A percentile compares a stretch with the other conserved stretches of the same genome.
Conservation (phyloP, 768 basidiomycete species). For the Infundibulicybe gibba region DNA sequence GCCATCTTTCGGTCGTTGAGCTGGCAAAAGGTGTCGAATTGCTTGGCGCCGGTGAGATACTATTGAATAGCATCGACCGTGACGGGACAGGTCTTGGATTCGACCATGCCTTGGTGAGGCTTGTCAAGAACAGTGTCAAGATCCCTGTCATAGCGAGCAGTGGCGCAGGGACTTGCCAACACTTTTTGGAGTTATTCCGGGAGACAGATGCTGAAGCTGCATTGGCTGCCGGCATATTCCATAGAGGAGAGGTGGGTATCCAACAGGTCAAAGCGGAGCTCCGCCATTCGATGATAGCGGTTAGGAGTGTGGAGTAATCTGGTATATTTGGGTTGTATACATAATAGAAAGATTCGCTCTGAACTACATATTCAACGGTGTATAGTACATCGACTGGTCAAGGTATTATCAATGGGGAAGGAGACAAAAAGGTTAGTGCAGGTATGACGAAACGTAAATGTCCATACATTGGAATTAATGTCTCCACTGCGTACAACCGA, state of each 20-base stretch:
- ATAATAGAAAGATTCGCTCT: too few relatives aligned
- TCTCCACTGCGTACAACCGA: not conserved
- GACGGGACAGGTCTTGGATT: slow-evolving; percentile 94
- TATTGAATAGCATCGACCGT: slow-evolving; percentile 94
- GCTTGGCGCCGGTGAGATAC: slow-evolving; percentile 92
- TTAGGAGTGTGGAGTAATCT: too few relatives aligned
- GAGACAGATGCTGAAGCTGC: slow-evolving; percentile 85
- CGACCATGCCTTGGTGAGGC: slow-evolving; percentile 75
- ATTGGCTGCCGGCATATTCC: slow-evolving; percentile 96
- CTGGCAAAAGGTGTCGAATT: slow-evolving; percentile 88
- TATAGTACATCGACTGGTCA: too few relatives aligned
- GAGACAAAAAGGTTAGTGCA: too few relatives aligned
- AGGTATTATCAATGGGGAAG: too few relatives aligned
- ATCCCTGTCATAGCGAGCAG: slow-evolving; percentile 96
- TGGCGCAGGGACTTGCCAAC: slow-evolving; percentile 78
- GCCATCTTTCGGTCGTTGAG: slow-evolving; percentile 84
- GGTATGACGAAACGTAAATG: not conserved
- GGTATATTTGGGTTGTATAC: too few relatives aligned
- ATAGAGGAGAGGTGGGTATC: slow-evolving; percentile 84
- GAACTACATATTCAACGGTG: too few relatives aligned
- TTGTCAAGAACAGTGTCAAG: slow-evolving; percentile 71
- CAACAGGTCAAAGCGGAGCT: slow-evolving; percentile 65
- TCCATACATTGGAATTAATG: not conserved
- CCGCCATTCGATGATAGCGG: too few relatives aligned
- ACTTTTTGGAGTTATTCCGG: slow-evolving; percentile 87